Evolutionary conservation across 768 basidiomycete species (phyloP), one percentile per base, ranked within the genome.

Genomic region (Phallus indusiatus): DNA sequence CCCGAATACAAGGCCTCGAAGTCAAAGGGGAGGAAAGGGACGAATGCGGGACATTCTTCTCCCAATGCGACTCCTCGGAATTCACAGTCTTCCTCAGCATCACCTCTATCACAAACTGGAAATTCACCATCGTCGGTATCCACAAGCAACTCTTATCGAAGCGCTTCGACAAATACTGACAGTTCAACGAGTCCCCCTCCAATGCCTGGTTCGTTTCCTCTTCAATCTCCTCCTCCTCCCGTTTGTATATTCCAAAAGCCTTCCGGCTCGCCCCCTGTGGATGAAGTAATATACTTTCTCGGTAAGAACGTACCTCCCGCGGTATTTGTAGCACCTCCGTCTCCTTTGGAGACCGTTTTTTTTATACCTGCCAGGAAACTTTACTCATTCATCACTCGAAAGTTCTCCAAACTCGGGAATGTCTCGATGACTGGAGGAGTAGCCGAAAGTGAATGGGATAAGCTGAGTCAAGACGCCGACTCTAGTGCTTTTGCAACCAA

Each of bases 21-120:
- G n/a, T n/a, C n/a, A n/a, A n/a, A n/a, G n/a, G n/a, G n/a, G n/a
- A n/a, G n/a, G n/a, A n/a, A n/a, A n/a, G n/a, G n/a, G n/a, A n/a
- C n/a, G n/a, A n/a, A n/a, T n/a, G n/a, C n/a, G n/a, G n/a, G n/a
- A n/a, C n/a, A n/a, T n/a, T 8, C 69, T 65, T 21, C 69, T 71
- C n/a, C 73, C 69, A 35, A 55, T 56, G 48, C 42, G 10, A 33
- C n/a, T n/a, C n/a, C n/a, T n/a, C 20, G 68, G 64, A 55, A 59
- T 61, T 51, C 67, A 55, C 8, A 66, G 60, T 34, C 68, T 68
- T 7, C 63, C 58, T 14, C 59, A 69, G 22, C 66, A 56, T 53
- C 42, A 14, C 12, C 42, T 3, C 42, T 11, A 2, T 9, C 67
- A 62, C 1, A 59, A 65, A 50, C 71, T 60, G 54, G 60, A 67